Base-by-base conservation (phyloP, 2,329 filamentous ascomycete species). In the Alternaria postmessia region DNA sequence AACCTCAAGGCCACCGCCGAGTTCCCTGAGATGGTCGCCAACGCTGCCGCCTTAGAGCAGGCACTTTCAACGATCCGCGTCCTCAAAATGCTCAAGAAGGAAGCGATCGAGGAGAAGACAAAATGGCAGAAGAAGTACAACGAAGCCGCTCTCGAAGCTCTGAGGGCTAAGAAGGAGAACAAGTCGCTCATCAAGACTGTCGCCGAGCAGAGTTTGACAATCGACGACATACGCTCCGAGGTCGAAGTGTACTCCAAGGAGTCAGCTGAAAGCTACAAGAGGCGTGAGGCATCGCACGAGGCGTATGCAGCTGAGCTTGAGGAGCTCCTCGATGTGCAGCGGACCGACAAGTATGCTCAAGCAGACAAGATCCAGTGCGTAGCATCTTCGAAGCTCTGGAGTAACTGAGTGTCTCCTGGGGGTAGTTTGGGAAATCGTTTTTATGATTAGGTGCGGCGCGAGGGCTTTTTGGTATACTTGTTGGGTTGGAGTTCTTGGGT, bases 271-370 rank as follows among this genome's bases (percentile, higher is more conserved):
- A 28, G 39, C 7, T 20, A 44, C 28, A 26, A n/a, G 22, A 54
- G 43, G 39, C 28, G 11, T 5, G 9, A 32, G 22, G 39, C 28
- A 11, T 16, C 28, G 7, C 43, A 54, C 14, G 38, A 44, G n/a
- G 38, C 51, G 32, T 36, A 54, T 39, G 42, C 14, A 4, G n/a
- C 18, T 24, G 39, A 54, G 51, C 39, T 54, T n/a, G 39, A 53
- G 16, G 51, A 43, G 39, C 39, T 41, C 39, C 39, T 41, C 18
- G 39, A 41, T 3, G 18, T 41, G n/a, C 39, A 41, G 39, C 39
- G 39, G 7, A 12, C 11, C 18, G 18, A 41, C 4, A 41, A 22
- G 39, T 12, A 12, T 4, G 39, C 39, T 6, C 4, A 5, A 18
- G 39, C 39, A 22, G 11, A 41, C 39, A 41, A 5, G 11, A 41